Evolutionary conservation across 1,284 basidiomycete species (phyloP).

Genomic region (Tylopilus sp.): DNA sequence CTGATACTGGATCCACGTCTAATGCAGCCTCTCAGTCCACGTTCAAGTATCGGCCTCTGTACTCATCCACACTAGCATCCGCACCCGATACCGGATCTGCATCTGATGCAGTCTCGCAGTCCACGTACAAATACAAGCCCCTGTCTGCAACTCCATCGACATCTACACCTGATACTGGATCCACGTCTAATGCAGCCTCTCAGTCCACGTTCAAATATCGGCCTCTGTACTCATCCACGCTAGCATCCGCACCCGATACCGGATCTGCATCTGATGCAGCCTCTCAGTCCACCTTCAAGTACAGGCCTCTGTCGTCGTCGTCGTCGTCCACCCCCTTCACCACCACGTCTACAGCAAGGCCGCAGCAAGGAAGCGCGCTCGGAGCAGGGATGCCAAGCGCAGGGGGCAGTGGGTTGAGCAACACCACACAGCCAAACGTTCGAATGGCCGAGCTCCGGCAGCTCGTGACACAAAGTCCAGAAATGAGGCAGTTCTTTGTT

Average conservation of each 20-base stretch:
- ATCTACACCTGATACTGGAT: neutral
- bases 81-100: neutral
- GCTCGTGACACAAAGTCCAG: constrained; percentile 1
- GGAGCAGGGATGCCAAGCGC: neutral
- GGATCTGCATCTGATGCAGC: neutral
- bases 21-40: neutral
- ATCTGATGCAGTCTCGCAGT: neutral
- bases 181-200: neutral
- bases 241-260: neutral
- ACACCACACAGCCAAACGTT: neutral
- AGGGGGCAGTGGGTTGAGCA: neutral
- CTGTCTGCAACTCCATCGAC: neutral
- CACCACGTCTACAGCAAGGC: neutral
- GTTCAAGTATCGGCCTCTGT: neutral
- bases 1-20: neutral
- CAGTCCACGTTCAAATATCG: neutral
- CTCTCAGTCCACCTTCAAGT: neutral
- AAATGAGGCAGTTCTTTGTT: constrained; percentile 1
- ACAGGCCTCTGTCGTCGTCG: neutral
- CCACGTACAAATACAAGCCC: neutral
- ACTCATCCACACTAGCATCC: neutral
- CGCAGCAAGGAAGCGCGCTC: neutral
- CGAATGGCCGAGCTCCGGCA: constrained; percentile 3
- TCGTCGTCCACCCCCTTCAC: neutral
- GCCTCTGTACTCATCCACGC: neutral